Conservation (phyloP, 2,329 filamentous ascomycete species). For the Aspergillus sp. region DNA sequence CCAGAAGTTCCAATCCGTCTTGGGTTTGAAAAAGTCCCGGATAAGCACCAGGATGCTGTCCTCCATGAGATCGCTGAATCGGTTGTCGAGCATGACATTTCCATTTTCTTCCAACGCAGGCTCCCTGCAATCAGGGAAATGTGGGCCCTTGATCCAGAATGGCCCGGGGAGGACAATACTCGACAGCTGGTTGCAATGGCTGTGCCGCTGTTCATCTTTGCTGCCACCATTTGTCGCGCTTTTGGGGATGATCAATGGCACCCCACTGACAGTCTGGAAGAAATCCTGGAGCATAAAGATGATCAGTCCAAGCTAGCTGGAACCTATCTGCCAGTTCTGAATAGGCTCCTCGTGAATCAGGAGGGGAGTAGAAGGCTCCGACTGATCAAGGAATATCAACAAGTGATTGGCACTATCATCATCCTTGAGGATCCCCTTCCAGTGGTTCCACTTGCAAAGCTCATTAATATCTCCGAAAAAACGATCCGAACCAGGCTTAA, state of each 20-base stretch:
- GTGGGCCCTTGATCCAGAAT: constrained; percentile 2
- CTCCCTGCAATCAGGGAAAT: constrained; percentile 8
- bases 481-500: constrained; percentile 6
- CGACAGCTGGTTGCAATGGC: constrained; percentile 1
- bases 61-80: constrained; percentile 17
- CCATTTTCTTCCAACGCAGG: constrained; percentile 10
- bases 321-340: constrained; percentile 17
- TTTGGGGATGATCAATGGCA: constrained; percentile 2
- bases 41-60: constrained; percentile 13
- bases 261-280: constrained; percentile 4
- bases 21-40: constrained; percentile 12
- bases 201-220: constrained; percentile 7
- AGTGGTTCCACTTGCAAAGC: constrained; percentile 7
- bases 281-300: constrained; percentile 5
- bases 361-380: constrained; percentile 4
- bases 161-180: neutral
- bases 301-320: constrained; percentile 12
- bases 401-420: constrained; percentile 19
- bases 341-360: constrained; percentile 8
- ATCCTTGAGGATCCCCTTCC: constrained; percentile 17
- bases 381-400: constrained; percentile 11
- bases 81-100: constrained; percentile 16
- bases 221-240: neutral
- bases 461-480: constrained; percentile 4
- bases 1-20: constrained; percentile 18